These are phyloP conservation scores for Podaxis carcinomalis DNA, from an alignment of 768 basidiomycete genomes.

Conservation along the genomic window DNA sequence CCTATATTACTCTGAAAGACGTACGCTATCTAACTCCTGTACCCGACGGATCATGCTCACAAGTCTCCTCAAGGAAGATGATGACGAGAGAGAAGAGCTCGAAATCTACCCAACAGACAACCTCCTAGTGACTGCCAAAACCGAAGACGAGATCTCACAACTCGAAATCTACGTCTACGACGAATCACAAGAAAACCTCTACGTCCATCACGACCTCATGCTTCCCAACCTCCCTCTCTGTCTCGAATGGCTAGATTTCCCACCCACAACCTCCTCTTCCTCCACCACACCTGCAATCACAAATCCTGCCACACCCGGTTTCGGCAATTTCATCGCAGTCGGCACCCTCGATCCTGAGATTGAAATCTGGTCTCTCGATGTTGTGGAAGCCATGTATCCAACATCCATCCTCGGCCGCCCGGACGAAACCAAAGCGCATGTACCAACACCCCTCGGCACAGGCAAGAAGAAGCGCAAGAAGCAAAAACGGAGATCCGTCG, in stretches of 20 bases:
- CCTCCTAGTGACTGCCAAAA: slow-evolving; percentile 88
- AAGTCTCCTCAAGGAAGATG: slow-evolving; percentile 46
- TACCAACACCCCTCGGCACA: slow-evolving; percentile 78
- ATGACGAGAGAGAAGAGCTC: slow-evolving; percentile 84
- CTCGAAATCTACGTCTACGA: slow-evolving; percentile 96
- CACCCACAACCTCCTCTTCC: slow-evolving; percentile 56
- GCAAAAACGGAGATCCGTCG: slow-evolving; percentile 56
- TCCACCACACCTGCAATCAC: slow-evolving; percentile 25
- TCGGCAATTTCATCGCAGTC: slow-evolving; percentile 92
- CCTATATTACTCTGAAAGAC: slow-evolving; percentile 94
- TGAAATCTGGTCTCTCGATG: slow-evolving; percentile 96
- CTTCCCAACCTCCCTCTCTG: slow-evolving; percentile 96
- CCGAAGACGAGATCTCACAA: slow-evolving; percentile 94
- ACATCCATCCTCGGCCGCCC: slow-evolving; percentile 88
- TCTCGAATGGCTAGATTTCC: slow-evolving; percentile 98
- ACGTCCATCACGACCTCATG: slow-evolving; percentile 97
- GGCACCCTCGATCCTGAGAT: slow-evolving; percentile 97
- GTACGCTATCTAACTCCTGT: slow-evolving; percentile 36
- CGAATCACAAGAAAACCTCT: slow-evolving; percentile 85
- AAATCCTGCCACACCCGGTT: slow-evolving; percentile 26
- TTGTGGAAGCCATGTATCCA: slow-evolving; percentile 92
- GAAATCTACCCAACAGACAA: slow-evolving; percentile 90
- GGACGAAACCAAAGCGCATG: slow-evolving; percentile 74
- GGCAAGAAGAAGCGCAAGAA: slow-evolving; percentile 97
- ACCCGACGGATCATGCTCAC: slow-evolving; percentile 10